These are phyloP conservation scores for Russula brevipes DNA, from an alignment of 768 basidiomycete genomes.

Conservation along the genomic window DNA sequence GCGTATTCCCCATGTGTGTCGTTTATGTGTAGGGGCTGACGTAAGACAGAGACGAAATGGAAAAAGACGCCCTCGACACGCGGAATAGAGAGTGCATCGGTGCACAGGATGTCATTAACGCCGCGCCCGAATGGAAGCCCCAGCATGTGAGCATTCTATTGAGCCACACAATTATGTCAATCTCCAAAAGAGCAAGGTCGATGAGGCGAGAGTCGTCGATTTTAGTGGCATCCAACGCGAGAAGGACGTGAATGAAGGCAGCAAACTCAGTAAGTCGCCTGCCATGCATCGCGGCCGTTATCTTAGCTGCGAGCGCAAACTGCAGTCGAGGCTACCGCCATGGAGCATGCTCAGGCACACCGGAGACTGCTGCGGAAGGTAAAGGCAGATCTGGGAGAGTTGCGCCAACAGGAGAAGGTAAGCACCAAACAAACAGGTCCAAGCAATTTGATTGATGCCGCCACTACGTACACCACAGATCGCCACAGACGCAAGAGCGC, in stretches of 20 bases:
- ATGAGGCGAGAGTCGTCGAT: slow-evolving; percentile 12
- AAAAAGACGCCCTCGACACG: slow-evolving; percentile 2
- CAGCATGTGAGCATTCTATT: slow-evolving; percentile 10
- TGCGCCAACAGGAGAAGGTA: slow-evolving; percentile 20
- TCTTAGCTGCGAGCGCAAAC: neutral
- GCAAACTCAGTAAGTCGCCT: slow-evolving; percentile 17
- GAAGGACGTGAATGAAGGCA: slow-evolving; percentile 16
- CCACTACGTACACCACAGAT: neutral
- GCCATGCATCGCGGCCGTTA: neutral
- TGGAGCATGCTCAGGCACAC: slow-evolving; percentile 7
- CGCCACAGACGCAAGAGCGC: slow-evolving; percentile 8
- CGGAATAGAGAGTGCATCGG: neutral
- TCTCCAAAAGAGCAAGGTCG: slow-evolving; percentile 4
- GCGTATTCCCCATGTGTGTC: neutral
- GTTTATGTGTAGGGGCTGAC: neutral
- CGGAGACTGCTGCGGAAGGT: slow-evolving; percentile 18
- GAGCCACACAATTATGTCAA: neutral
- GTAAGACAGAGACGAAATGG: slow-evolving; percentile 11
- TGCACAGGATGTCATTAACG: neutral
- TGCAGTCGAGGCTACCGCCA: slow-evolving; percentile 15
- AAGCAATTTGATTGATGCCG: neutral
- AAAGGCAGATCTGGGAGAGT: slow-evolving; percentile 3
- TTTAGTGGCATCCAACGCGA: slow-evolving; percentile 7
- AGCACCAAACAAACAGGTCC: neutral
- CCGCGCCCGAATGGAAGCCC: slow-evolving; percentile 12